Evolutionary conservation across 306 rosid genomes (phyloP).

Genomic region (Vicia villosa): DNA sequence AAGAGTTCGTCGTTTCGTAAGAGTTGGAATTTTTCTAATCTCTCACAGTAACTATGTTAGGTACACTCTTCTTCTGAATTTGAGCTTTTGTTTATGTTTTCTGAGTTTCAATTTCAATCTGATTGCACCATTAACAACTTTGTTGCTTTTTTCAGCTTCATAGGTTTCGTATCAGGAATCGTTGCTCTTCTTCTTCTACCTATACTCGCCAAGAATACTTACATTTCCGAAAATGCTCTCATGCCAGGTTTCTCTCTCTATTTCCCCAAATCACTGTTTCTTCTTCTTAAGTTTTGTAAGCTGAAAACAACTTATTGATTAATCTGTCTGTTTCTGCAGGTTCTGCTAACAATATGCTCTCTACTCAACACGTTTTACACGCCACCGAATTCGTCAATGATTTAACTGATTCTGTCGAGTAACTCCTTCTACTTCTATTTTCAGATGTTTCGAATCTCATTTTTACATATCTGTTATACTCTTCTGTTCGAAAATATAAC

Average conservation of each 20-base stretch:
- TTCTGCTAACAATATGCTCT: slow-evolving; percentile 77
- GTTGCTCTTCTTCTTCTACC: slow-evolving; percentile 85
- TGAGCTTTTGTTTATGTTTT: no score
- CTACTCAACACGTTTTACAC: slow-evolving; percentile 60
- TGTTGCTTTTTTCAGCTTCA: slow-evolving; percentile 46
- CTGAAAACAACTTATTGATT: background rate
- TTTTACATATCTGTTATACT: no score
- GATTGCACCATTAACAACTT: background rate
- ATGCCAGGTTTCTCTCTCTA: slow-evolving; percentile 69
- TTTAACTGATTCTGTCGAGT: slow-evolving; percentile 53
- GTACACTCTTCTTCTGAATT: slow-evolving; percentile 25
- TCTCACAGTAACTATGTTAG: slow-evolving; percentile 74
- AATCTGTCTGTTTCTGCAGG: slow-evolving; percentile 44
- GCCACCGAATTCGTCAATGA: slow-evolving; percentile 69
- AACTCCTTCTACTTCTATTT: slow-evolving; percentile 23
- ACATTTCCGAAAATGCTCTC: slow-evolving; percentile 93
- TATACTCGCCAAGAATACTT: slow-evolving; percentile 82
- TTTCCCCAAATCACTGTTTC: background rate
- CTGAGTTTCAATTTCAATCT: background rate
- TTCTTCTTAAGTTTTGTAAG: background rate
- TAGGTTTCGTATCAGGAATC: slow-evolving; percentile 71
- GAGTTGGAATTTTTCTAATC: slow-evolving; percentile 71
- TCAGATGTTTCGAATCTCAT: background rate
- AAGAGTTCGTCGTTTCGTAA: slow-evolving; percentile 66
- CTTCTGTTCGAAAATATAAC: background rate